Base-by-base conservation (phyloP, 2,329 filamentous ascomycete genomes). In the Fusarium dlaminii region DNA sequence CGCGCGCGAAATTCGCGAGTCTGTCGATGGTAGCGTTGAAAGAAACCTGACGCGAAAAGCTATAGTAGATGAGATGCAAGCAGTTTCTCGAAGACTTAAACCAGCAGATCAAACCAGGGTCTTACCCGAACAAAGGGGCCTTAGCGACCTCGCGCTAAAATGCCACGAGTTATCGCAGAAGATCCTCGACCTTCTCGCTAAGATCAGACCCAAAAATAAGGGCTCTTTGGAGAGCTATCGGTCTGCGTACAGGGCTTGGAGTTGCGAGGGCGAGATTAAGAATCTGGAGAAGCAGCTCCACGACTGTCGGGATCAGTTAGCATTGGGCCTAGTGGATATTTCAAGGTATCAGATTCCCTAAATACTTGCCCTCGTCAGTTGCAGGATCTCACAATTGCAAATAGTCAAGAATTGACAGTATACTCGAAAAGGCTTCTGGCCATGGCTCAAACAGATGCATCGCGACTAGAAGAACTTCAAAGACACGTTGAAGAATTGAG, bases 231-330 rank as follows among this genome's bases (percentile, higher is more conserved):
- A 59, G 14, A 7, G 8, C 8, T 51, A 18, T 27, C 22, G 36
- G 17, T 58, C 32, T 27, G 57, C 45, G 3, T 40, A 40, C 14
- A 34, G 49, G 9, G 34, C 63, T 10, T 55, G 40, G 40, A 39
- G 42, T 6, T 49, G 37, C 4, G 63, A 63, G 20, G 20, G 14
- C 11, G 42, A 63, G 1, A 63, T 63, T 24, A 32, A 49, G 15
- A 12, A 30, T 6, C 10, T 66, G 6, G 58, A 63, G 20, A 55
- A 42, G 8, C 46, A 43, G 5, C 22, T 66, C 2, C 4, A 22
- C 2, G 49, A 63, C 17, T 63, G 51, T 20, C 51, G 51, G n/a
- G 27, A 17, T 8, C 60, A 63, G n/a, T 36, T 63, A n/a, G 29
- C 9, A 20, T 5, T 63, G 29, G 22, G 52, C 5, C 6, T 63